Base-by-base conservation (phyloP, 1,284 basidiomycete genomes). In the Mixia osmundae region DNA sequence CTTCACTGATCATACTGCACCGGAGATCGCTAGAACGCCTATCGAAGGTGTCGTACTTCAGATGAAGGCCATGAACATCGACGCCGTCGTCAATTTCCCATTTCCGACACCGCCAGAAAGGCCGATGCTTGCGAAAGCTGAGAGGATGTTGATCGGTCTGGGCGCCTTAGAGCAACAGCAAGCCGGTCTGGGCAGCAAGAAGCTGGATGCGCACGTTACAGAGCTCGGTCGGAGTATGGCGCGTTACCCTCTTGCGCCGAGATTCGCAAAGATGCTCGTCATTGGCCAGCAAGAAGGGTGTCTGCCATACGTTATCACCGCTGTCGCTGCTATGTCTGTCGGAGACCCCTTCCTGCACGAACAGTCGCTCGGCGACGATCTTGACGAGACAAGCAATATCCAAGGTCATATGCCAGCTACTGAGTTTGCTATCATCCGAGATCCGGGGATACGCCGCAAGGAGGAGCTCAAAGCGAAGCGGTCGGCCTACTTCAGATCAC, bases 61-160 rank as follows among this genome's bases (percentile, higher is more conserved):
- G 57, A 97, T 99, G 91, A 97, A 99, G 64, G 75, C 73, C 54
- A 95, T 99, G 87, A 83, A 94, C 53, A 87, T 99, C 42, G 87
- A 95, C 51, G 68, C 80, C 0, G 83, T 97, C 16, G 66, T 79
- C 49, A 94, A 95, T 57, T 99, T 99, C 55, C 91, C 91, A 8
- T 97, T 97, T 60, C 91, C 91, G 0, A 95, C 91, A 0, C 75
- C 89, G 7, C 91, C 91, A 0, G 79, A 95, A 53, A 68, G 76
- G n/a, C 50, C 57, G 3, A 67, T 71, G 8, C 61, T 99, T 20
- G 66, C 62, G 37, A 74, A 75, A 50, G 85, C 91, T 1, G 89
- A 99, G 56, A 69, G 66, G 28, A 62, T 75, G 3, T 63, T 99
- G 24, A 67, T 64, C 11, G 67, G 80, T 49, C 68, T 99, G 3